Conservation (phyloP, 2,329 filamentous ascomycete species). For the Cryoendolithus antarcticus region DNA sequence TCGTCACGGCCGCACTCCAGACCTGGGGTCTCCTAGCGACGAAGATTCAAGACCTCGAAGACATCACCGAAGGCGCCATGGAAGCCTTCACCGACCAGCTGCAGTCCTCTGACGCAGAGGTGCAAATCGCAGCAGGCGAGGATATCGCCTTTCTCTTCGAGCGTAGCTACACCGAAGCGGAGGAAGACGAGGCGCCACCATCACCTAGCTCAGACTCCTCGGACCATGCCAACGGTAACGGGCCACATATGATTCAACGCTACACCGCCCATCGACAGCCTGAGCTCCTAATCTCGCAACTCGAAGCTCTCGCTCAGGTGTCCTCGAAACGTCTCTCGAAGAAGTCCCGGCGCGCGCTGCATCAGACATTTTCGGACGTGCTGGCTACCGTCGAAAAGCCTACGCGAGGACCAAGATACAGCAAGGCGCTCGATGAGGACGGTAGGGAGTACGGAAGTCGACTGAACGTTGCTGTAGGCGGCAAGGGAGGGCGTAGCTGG, state of each 20-base stretch:
- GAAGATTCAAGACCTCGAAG: slow-evolving; percentile 61
- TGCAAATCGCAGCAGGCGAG: slow-evolving; percentile 66
- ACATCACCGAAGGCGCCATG: slow-evolving; percentile 57
- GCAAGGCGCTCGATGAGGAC: slow-evolving; percentile 49
- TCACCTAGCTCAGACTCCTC: slow-evolving; percentile 6
- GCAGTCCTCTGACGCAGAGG: slow-evolving; percentile 56
- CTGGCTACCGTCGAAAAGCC: slow-evolving; percentile 55
- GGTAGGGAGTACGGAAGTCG: slow-evolving; percentile 50
- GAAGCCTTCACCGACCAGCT: slow-evolving; percentile 79
- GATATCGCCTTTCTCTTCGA: slow-evolving; percentile 78
- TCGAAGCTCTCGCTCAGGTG: slow-evolving; percentile 47
- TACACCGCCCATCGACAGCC: slow-evolving; percentile 57
- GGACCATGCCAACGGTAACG: slow-evolving; percentile 28
- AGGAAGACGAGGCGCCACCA: slow-evolving; percentile 40
- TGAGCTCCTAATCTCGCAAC: slow-evolving; percentile 45
- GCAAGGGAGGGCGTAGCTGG: slow-evolving; percentile 33
- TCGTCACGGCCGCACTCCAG: slow-evolving; percentile 63
- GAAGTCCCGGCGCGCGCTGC: slow-evolving; percentile 54
- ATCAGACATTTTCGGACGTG: slow-evolving; percentile 54
- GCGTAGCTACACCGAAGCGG: slow-evolving; percentile 48
- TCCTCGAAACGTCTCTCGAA: slow-evolving; percentile 53
- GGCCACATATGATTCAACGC: slow-evolving; percentile 41
- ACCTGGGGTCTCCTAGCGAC: slow-evolving; percentile 74
- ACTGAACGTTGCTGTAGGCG: slow-evolving; percentile 48
- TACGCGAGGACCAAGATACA: slow-evolving; percentile 52